A percentile compares a stretch with the other conserved stretches of the same genome.
Evolutionary conservation across 306 rosid species (phyloP).

Genomic region (Senna siamea): DNA sequence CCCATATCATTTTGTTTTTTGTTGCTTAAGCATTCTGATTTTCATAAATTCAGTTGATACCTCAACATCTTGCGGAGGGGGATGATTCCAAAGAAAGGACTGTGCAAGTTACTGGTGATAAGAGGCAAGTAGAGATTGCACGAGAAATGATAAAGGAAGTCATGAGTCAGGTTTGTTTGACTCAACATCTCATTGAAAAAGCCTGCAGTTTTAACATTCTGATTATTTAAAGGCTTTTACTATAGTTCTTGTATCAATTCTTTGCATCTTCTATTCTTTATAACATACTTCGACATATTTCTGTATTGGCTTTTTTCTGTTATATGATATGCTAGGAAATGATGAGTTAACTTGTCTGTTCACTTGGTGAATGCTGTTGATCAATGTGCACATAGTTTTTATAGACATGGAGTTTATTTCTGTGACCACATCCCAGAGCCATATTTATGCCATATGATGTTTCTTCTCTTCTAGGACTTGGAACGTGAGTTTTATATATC

Average conservation of each 20-base stretch:
- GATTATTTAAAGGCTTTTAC: constrained; percentile 1
- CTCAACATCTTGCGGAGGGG: constrained; percentile 95
- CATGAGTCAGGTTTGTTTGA: constrained; percentile 84
- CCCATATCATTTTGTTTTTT: background rate
- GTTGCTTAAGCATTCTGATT: constrained; percentile 19
- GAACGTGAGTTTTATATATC: constrained; percentile 27
- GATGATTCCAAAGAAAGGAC: constrained; percentile 94
- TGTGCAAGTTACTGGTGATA: constrained; percentile 88
- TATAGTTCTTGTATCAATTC: background rate
- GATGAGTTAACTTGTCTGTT: background rate
- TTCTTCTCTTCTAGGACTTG: constrained; percentile 3
- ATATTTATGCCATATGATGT: constrained; percentile 17
- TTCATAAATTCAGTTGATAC: constrained; percentile 68
- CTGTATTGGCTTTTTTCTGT: background rate
- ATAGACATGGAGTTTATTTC: constrained; percentile 16
- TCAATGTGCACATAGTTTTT: background rate
- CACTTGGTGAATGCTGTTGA: constrained; percentile 5
- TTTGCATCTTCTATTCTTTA: background rate
- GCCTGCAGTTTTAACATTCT: background rate
- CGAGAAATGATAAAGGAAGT: constrained; percentile 90
- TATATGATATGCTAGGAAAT: constrained; percentile 1
- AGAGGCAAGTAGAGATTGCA: constrained; percentile 85
- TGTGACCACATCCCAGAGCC: background rate
- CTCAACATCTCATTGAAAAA: constrained; percentile 13
- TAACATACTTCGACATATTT: background rate